A percentile compares a stretch with the other conserved stretches of the same genome.
Evolutionary conservation across 495 filamentous ascomycete genomes (phyloP).

Genomic region (Annulohypoxylon stygium): DNA sequence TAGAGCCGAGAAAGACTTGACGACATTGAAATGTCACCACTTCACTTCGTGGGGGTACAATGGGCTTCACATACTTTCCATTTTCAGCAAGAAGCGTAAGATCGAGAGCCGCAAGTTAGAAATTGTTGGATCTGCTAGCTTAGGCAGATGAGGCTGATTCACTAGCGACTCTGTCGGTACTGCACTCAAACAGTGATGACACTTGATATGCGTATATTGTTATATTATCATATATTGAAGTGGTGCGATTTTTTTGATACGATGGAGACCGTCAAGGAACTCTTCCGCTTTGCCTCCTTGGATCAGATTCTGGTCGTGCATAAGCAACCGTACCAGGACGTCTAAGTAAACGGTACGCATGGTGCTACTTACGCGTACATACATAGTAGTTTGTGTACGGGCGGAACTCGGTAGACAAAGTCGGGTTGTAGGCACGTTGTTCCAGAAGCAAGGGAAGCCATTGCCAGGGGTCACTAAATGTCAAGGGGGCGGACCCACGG

Average conservation of each 20-base stretch:
- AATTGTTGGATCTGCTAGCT: neutral
- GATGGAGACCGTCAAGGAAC: conserved; percentile 19
- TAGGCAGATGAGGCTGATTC: conserved; percentile 15
- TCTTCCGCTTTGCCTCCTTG: conserved; percentile 20
- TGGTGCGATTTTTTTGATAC: neutral
- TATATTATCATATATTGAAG: conserved; percentile 5
- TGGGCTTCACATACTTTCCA: conserved; percentile 2
- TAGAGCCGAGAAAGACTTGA: conserved; percentile 1
- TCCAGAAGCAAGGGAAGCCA: conserved; percentile 47
- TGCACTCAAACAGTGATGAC: neutral
- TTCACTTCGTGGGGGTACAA: conserved; percentile 1
- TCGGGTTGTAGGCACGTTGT: conserved; percentile 44
- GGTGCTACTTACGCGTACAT: conserved; percentile 1
- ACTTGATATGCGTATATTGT: neutral
- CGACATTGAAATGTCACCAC: neutral
- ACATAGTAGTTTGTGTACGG: conserved; percentile 19
- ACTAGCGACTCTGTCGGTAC: neutral
- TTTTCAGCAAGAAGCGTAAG: neutral
- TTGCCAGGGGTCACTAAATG: conserved; percentile 21
- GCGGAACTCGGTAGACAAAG: conserved; percentile 24
- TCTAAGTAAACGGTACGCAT: conserved; percentile 5
- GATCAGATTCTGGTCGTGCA: conserved; percentile 7
- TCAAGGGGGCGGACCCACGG: conserved; percentile 30
- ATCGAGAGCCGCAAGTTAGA: conserved; percentile 18
- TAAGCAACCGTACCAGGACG: conserved; percentile 6